Percentiles rank a stretch among this genome's conserved stretches.
Evolutionary conservation across 2,329 filamentous ascomycete genomes (phyloP).

Genomic region (Stachybotrys chlorohalonatus): DNA sequence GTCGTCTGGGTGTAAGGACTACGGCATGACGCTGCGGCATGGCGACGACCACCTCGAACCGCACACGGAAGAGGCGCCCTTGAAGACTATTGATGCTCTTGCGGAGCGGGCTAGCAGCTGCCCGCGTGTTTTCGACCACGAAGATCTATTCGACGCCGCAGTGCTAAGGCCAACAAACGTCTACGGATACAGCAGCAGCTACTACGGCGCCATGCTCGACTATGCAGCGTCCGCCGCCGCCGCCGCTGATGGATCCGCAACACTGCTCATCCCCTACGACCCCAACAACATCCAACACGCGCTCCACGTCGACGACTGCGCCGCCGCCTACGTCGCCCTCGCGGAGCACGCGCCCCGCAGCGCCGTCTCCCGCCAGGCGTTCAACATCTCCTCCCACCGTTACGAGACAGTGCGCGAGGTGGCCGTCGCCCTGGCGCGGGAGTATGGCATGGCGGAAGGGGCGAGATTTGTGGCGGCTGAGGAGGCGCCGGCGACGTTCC

Average conservation of each 20-base stretch:
- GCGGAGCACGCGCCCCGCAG: slow-evolving; percentile 23
- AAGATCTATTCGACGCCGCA: slow-evolving; percentile 29
- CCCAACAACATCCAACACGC: slow-evolving; percentile 32
- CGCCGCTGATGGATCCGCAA: slow-evolving; percentile 4
- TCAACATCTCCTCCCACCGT: slow-evolving; percentile 33
- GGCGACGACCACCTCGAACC: slow-evolving; percentile 23
- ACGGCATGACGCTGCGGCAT: slow-evolving; percentile 27
- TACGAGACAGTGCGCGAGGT: slow-evolving; percentile 36
- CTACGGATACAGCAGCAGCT: slow-evolving; percentile 35
- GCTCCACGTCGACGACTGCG: slow-evolving; percentile 40
- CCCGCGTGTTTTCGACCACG: slow-evolving; percentile 25
- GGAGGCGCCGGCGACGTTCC: slow-evolving; percentile 8
- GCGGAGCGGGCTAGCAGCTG: slow-evolving; percentile 22
- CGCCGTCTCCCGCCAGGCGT: slow-evolving; percentile 26
- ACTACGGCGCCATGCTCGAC: slow-evolving; percentile 30
- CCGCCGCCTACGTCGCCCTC: slow-evolving; percentile 35
- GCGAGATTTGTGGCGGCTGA: slow-evolving; percentile 13
- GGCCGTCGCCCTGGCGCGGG: slow-evolving; percentile 23
- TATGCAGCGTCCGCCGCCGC: slow-evolving; percentile 16
- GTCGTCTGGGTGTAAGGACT: slow-evolving; percentile 42
- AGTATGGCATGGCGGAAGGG: slow-evolving; percentile 27
- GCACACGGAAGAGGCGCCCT: slow-evolving; percentile 32
- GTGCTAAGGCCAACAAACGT: slow-evolving; percentile 37
- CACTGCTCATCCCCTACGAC: slow-evolving; percentile 22
- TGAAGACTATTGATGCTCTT: slow-evolving; percentile 18